These are phyloP conservation scores for Penicillium occitanis DNA, from an alignment of 2,329 filamentous ascomycete genomes.

Conservation along the genomic window DNA sequence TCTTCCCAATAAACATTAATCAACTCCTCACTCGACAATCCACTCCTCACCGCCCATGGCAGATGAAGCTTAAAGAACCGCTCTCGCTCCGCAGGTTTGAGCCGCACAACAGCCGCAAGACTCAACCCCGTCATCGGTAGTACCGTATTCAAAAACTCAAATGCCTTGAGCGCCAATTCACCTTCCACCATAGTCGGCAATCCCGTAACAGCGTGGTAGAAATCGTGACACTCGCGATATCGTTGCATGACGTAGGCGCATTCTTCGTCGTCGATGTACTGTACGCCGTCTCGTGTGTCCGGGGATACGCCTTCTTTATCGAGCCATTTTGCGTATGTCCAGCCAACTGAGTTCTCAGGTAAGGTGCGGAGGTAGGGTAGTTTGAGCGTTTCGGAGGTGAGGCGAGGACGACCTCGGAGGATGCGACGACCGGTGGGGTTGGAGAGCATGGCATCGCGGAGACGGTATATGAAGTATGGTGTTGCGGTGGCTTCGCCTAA, in stretches of 20 bases:
- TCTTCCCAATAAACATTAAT: slow-evolving; percentile 99
- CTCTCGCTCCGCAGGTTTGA: slow-evolving; percentile 63
- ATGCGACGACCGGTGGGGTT: slow-evolving; percentile 83
- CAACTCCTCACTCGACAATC: slow-evolving; percentile 71
- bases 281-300: slow-evolving; percentile 77
- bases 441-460: slow-evolving; percentile 87
- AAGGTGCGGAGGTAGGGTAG: slow-evolving; percentile 70
- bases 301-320: slow-evolving; percentile 90
- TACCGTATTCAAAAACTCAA: slow-evolving; percentile 93
- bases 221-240: slow-evolving; percentile 96
- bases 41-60: slow-evolving; percentile 89
- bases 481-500: slow-evolving; percentile 93
- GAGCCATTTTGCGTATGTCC: slow-evolving; percentile 84
- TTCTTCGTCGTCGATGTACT: slow-evolving; percentile 92
- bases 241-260: slow-evolving; percentile 98
- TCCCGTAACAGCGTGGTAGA: slow-evolving; percentile 92
- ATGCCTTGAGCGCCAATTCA: slow-evolving; percentile 94
- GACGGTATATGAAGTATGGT: slow-evolving; percentile 89
- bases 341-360: slow-evolving; percentile 72
- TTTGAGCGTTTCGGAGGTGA: slow-evolving; percentile 70
- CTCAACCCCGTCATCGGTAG: slow-evolving; percentile 93
- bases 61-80: slow-evolving; percentile 67
- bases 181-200: slow-evolving; percentile 91
- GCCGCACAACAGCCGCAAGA: slow-evolving; percentile 66
- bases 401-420: slow-evolving; percentile 82